Base-by-base conservation (phyloP, 768 basidiomycete species). In the Agaricus blazei region DNA sequence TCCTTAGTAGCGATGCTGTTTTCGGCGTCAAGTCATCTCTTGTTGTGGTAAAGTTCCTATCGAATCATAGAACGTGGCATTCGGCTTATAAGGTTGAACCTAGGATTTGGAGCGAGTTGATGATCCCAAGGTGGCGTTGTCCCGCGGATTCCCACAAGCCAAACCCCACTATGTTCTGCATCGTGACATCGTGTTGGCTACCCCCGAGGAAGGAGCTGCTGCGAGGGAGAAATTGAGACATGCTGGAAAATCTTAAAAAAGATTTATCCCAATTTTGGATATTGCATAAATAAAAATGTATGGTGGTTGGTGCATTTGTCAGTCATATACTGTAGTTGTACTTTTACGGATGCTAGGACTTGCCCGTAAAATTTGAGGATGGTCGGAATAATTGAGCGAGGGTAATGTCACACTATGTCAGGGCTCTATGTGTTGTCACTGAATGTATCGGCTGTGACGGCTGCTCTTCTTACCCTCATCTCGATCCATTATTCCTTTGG, bases 1-100 rank as follows among this genome's bases (percentile, higher is more conserved):
- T 80, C 62, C 57, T 93, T 24, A 68, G 68, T 5, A 89, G 83
- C 57, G 91, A 93, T 64, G 76, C 81, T 9, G 89, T 93, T 2
- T 92, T 93, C 67, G 90, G 92, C 9, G 90, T 89, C 24, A 90
- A 90, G 68, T 78, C 79, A 47, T 89, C 87, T 5, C 74, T 94
- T 27, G 77, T 92, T 19, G 81, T 90, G 60, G 90, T 91, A 68
- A 49, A 82, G n/a, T n/a, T 46, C 11, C 14, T 7, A 75, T 45
- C 19, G 11, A 9, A 24, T 40, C 37, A 12, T 31, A 7, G 29
- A 19, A 7, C 26, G 14, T 26, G 31, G 11, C 41, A 36, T 12
- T 28, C 3, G 37, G 45, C 31, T 54, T 28, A 34, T 19, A 41
- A 9, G 50, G 52, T 59, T 59, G 57, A n/a, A 62, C 31, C 14